A percentile compares a stretch with the other conserved stretches of the same genome.
These are phyloP conservation scores for Dictyophora rubrovolvata DNA, from an alignment of 768 basidiomycete genomes.

Conservation along the genomic window DNA sequence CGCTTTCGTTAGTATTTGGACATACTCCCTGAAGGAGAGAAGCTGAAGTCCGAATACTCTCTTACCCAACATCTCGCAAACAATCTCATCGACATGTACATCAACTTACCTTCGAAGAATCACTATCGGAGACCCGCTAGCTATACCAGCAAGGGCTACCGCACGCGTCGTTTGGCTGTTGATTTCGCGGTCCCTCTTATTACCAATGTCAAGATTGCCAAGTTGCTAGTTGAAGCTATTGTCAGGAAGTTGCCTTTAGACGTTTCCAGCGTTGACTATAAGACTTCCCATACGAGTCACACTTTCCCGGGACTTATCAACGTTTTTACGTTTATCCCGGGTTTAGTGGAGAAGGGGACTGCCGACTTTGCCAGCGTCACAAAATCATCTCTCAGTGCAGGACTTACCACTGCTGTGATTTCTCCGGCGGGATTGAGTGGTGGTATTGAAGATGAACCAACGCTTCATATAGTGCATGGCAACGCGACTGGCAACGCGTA, in stretches of 20 bases:
- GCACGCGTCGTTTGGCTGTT: slow-evolving; percentile 95
- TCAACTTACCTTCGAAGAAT: slow-evolving; percentile 98
- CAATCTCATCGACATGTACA: slow-evolving; percentile 98
- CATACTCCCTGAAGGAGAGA: slow-evolving; percentile 62
- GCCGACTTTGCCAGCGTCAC: slow-evolving; percentile 59
- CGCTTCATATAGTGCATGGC: slow-evolving; percentile 59
- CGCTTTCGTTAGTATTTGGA: slow-evolving; percentile 65
- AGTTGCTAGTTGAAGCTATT: slow-evolving; percentile 88
- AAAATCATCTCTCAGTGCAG: slow-evolving; percentile 76
- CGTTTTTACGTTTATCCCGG: slow-evolving; percentile 77
- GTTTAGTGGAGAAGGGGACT: slow-evolving; percentile 41
- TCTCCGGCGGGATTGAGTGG: slow-evolving; percentile 57
- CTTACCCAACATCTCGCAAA: slow-evolving; percentile 93
- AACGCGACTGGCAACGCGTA: slow-evolving; percentile 57
- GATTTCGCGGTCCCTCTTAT: slow-evolving; percentile 96
- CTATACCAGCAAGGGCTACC: slow-evolving; percentile 95
- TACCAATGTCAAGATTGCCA: slow-evolving; percentile 98
- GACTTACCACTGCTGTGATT: slow-evolving; percentile 80
- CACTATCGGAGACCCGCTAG: slow-evolving; percentile 93
- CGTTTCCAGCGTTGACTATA: slow-evolving; percentile 84
- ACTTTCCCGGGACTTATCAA: slow-evolving; percentile 90
- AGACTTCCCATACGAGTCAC: slow-evolving; percentile 85
- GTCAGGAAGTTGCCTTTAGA: slow-evolving; percentile 85
- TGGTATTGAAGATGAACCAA: slow-evolving; percentile 53
- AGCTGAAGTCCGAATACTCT: slow-evolving; percentile 96